Percentiles rank a stretch among this genome's conserved stretches.
Evolutionary conservation across 352 stramenopile species (phyloP).

Genomic region (Pythium dissotocum): DNA sequence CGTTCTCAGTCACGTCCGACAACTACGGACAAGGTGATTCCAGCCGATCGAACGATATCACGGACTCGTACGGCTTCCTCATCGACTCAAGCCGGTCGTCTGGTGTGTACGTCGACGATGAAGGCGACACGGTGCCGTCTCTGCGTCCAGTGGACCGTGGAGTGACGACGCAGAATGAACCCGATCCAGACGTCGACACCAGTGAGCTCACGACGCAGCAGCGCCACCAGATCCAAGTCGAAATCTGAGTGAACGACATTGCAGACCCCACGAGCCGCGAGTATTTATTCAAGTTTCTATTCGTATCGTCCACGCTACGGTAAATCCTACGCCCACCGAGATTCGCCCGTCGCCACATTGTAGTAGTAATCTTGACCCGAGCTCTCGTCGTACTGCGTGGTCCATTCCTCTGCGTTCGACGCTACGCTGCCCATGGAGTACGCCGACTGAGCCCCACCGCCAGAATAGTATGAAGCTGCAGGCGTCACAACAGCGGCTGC

Average conservation of each 20-base stretch:
- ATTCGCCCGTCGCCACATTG: slow-evolving; percentile 70
- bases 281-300: slow-evolving; percentile 19
- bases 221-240: slow-evolving; percentile 22
- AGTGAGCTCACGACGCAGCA: slow-evolving; percentile 19
- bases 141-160: neutral
- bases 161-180: neutral
- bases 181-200: slow-evolving; percentile 18
- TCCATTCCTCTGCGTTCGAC: slow-evolving; percentile 39
- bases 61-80: slow-evolving; percentile 12
- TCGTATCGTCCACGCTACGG: neutral
- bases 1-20: slow-evolving; percentile 20
- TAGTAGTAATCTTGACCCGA: slow-evolving; percentile 77
- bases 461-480: slow-evolving; percentile 16
- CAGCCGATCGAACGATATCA: slow-evolving; percentile 12
- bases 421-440: slow-evolving; percentile 11
- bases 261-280: neutral
- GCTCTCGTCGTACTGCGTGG: slow-evolving; percentile 57
- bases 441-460: neutral
- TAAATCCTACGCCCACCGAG: slow-evolving; percentile 46
- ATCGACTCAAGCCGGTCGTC: slow-evolving; percentile 16
- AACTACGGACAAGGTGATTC: slow-evolving; percentile 18
- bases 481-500: neutral
- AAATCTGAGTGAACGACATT: slow-evolving; percentile 16
- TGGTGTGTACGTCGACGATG: neutral
- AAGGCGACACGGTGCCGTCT: slow-evolving; percentile 1